Percentiles rank a stretch among this genome's conserved stretches.
phyloP scores from a whole-genome alignment of 257 asterid species.

The Salvia rosmarinus region DNA sequence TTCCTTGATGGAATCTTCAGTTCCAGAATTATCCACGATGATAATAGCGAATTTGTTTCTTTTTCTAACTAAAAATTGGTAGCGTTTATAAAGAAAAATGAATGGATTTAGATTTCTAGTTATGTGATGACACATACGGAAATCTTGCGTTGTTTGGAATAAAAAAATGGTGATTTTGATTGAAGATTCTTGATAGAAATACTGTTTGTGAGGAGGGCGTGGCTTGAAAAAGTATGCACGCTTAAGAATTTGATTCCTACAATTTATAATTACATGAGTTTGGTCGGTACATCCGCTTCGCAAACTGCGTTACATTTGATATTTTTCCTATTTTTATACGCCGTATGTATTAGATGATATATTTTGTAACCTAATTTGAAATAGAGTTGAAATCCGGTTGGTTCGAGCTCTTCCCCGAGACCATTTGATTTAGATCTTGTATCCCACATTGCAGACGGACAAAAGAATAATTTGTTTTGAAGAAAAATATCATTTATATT shows the following conservation, averaged over 20 bases:
- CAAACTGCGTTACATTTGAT: not conserved
- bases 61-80: not conserved
- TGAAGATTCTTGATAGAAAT: not conserved
- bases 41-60: not conserved
- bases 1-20: conserved; percentile 24
- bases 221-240: not conserved
- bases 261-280: conserved; percentile 20
- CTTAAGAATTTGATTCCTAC: conserved; percentile 32
- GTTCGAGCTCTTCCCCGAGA: no score
- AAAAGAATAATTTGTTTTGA: no score
- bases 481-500: no score
- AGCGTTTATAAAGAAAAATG: conserved; percentile 20
- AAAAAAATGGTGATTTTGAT: conserved; percentile 12
- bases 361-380: no score
- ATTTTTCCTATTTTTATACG: no score
- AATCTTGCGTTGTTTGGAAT: conserved; percentile 18
- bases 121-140: not conserved
- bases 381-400: no score
- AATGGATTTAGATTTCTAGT: not conserved
- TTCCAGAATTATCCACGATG: conserved; percentile 29
- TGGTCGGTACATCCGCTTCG: not conserved
- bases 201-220: not conserved
- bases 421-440: no score
- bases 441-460: no score
- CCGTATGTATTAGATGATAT: no score